Evolutionary conservation across 1,139 yeast genomes (phyloP).

Genomic region (Debaryomycetaceae sp.): DNA sequence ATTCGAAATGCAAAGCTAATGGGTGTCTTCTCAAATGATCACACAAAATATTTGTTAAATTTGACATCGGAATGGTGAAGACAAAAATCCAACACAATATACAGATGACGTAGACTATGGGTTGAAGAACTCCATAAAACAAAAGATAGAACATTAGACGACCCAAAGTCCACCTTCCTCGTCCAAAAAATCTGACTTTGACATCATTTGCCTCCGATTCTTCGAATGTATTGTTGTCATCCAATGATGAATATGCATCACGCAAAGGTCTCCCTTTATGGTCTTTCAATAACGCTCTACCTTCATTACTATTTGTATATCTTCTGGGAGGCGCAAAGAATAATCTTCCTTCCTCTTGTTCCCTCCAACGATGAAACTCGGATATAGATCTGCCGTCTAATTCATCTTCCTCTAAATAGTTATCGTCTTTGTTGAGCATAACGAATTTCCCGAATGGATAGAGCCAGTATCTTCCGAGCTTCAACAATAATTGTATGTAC

Average conservation of each 20-base stretch:
- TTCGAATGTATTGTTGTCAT: conserved; percentile 5
- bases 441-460: conserved; percentile 92
- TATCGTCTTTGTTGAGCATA: conserved; percentile 70
- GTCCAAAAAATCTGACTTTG: conserved; percentile 73
- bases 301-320: conserved; percentile 32
- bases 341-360: conserved; percentile 66
- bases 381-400: conserved; percentile 82
- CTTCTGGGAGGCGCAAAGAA: conserved; percentile 67
- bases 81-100: conserved; percentile 76
- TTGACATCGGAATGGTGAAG: conserved; percentile 92
- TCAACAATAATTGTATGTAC: conserved; percentile 61
- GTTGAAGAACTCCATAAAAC: conserved; percentile 69
- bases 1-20: conserved; percentile 69
- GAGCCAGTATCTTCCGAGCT: conserved; percentile 66
- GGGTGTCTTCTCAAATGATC: conserved; percentile 89
- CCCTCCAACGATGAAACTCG: conserved; percentile 89
- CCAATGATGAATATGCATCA: conserved; percentile 37
- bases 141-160: conserved; percentile 73
- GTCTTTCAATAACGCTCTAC: conserved; percentile 41
- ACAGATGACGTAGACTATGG: conserved; percentile 56
- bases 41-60: conserved; percentile 54
- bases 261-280: conserved; percentile 42
- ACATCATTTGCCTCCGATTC: conserved; percentile 22
- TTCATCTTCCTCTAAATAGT: conserved; percentile 81
- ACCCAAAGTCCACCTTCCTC: conserved; percentile 91